These are phyloP conservation scores for Ophiocordyceps sinensis DNA, from an alignment of 2,329 filamentous ascomycete genomes.

Conservation along the genomic window DNA sequence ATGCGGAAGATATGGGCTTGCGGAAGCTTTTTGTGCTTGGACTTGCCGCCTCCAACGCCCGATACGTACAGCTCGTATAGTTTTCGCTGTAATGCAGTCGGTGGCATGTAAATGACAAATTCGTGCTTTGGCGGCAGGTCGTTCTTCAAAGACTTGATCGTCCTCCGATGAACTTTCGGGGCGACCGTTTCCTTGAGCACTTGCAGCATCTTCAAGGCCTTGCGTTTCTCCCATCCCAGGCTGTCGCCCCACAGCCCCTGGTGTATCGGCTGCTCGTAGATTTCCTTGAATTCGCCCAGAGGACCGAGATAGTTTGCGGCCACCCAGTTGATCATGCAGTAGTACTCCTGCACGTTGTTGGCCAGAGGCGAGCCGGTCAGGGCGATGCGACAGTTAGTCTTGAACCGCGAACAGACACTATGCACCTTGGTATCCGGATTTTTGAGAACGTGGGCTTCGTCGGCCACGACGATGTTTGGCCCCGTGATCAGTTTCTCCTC, in stretches of 20 bases:
- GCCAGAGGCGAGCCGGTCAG: conserved; percentile 77
- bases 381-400: conserved; percentile 59
- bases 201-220: conserved; percentile 50
- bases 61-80: conserved; percentile 42
- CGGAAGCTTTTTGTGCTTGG: not conserved
- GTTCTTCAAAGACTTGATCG: conserved; percentile 45
- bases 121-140: conserved; percentile 65
- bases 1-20: conserved; percentile 19
- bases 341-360: conserved; percentile 76
- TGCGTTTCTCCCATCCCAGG: conserved; percentile 34
- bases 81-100: conserved; percentile 48
- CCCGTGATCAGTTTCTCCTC: conserved; percentile 37
- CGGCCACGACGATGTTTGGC: conserved; percentile 63
- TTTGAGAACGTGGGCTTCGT: conserved; percentile 75
- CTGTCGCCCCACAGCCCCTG: conserved; percentile 57
- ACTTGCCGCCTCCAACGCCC: conserved; percentile 1
- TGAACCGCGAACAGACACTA: conserved; percentile 41
- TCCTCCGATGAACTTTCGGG: conserved; percentile 65
- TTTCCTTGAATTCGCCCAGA: conserved; percentile 48
- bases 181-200: conserved; percentile 58
- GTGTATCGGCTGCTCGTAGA: conserved; percentile 62
- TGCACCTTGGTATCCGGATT: conserved; percentile 42
- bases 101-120: conserved; percentile 61
- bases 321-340: conserved; percentile 78
- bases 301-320: conserved; percentile 64